Evolutionary conservation across 2,329 filamentous ascomycete species (phyloP).

Genomic region (Arthroderma sp.): DNA sequence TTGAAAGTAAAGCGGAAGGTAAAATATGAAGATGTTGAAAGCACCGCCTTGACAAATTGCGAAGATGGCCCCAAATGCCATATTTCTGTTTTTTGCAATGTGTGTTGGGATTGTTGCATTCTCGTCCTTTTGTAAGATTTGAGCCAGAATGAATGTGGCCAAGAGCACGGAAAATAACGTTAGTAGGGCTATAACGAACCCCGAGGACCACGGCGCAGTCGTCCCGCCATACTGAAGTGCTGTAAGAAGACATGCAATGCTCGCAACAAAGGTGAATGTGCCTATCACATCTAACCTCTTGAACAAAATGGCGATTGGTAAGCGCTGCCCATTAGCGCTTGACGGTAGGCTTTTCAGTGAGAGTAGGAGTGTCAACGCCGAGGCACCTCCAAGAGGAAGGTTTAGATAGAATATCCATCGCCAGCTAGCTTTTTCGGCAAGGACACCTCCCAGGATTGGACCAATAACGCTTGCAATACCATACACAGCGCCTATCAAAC

Average conservation of each 20-base stretch:
- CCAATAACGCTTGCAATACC: slow-evolving; percentile 14
- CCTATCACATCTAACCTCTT: slow-evolving; percentile 32
- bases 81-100: slow-evolving; percentile 22
- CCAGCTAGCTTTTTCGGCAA: slow-evolving; percentile 27
- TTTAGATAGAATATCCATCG: slow-evolving; percentile 30
- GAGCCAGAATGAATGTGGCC: slow-evolving; percentile 28
- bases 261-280: slow-evolving; percentile 35
- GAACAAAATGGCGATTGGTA: slow-evolving; percentile 15
- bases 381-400: slow-evolving; percentile 21
- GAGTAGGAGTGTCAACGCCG: slow-evolving; percentile 17
- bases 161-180: slow-evolving; percentile 40
- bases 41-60: slow-evolving; percentile 18
- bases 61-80: slow-evolving; percentile 21
- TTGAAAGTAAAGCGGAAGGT: slow-evolving; percentile 29
- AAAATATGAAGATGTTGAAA: slow-evolving; percentile 20
- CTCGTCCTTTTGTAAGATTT: slow-evolving; percentile 25
- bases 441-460: slow-evolving; percentile 21
- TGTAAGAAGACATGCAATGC: slow-evolving; percentile 34
- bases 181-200: slow-evolving; percentile 36
- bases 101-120: slow-evolving; percentile 26
- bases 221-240: slow-evolving; percentile 39
- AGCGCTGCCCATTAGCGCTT: slow-evolving; percentile 15
- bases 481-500: slow-evolving; percentile 20
- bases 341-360: slow-evolving; percentile 17
- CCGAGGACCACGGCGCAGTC: slow-evolving; percentile 34